Evolutionary conservation across 2,329 filamentous ascomycete species (phyloP).

Genomic region (Pseudodiploospora longispora): DNA sequence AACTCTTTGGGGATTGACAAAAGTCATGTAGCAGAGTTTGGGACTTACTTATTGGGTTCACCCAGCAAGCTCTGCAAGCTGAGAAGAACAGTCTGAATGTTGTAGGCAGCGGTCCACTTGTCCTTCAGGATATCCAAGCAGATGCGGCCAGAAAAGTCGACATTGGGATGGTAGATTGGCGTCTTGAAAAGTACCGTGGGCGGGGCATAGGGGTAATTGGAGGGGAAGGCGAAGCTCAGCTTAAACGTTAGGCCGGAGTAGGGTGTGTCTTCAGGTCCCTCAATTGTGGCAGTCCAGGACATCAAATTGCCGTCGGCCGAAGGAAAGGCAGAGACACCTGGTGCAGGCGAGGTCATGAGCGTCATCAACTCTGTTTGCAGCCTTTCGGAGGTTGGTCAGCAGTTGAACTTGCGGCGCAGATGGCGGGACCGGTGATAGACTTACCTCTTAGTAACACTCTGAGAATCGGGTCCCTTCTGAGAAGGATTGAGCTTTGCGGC

Average conservation of each 20-base stretch:
- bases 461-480: constrained; percentile 54
- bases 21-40: background rate
- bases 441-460: constrained; percentile 73
- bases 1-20: background rate
- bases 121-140: constrained; percentile 98
- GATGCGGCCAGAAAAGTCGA: constrained; percentile 94
- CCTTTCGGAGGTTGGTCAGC: constrained; percentile 37
- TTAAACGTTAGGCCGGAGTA: constrained; percentile 87
- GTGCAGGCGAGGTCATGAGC: constrained; percentile 90
- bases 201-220: constrained; percentile 86
- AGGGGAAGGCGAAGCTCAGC: constrained; percentile 82
- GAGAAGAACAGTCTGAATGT: constrained; percentile 85
- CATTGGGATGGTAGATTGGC: constrained; percentile 97
- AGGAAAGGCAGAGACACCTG: constrained; percentile 91
- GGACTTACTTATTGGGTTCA: constrained; percentile 90
- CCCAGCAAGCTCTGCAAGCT: constrained; percentile 92
- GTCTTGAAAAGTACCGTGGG: constrained; percentile 96
- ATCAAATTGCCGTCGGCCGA: constrained; percentile 83
- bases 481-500: constrained; percentile 52
- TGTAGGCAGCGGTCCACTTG: constrained; percentile 98
- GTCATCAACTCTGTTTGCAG: constrained; percentile 97
- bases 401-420: background rate
- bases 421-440: background rate
- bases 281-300: constrained; percentile 88
- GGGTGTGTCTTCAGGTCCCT: constrained; percentile 82